Evolutionary conservation across 257 asterid species (phyloP).

Genomic region (Knoxia roxburghii): DNA sequence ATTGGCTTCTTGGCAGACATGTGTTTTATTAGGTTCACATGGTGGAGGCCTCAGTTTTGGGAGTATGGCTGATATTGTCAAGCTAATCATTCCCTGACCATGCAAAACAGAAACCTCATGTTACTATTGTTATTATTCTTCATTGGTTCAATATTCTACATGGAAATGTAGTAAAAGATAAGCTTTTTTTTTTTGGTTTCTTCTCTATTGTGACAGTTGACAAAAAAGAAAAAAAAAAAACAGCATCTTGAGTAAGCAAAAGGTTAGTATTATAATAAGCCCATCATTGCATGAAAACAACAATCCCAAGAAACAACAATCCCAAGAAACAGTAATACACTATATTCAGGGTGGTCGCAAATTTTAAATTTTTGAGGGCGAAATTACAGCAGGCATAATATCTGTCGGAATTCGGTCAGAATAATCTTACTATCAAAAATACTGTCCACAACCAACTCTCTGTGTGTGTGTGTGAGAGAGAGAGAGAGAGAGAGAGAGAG

Average conservation of each 20-base stretch:
- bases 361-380: too few species aligned
- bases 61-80: constrained; percentile 55
- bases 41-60: constrained; percentile 70
- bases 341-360: too few species aligned
- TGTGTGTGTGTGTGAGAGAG: too few species aligned
- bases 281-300: background rate
- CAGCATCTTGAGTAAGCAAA: background rate
- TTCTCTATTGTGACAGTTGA: background rate
- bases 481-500: too few species aligned
- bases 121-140: too few species aligned
- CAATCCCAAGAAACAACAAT: background rate
- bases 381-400: too few species aligned
- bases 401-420: too few species aligned
- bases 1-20: constrained; percentile 45
- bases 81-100: constrained; percentile 64
- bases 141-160: too few species aligned
- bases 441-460: background rate
- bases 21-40: constrained; percentile 32
- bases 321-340: too few species aligned
- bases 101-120: background rate
- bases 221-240: too few species aligned
- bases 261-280: background rate
- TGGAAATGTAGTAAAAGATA: too few species aligned
- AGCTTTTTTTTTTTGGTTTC: background rate
- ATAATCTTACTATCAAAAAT: too few species aligned